Conservation (phyloP, 192 early-diverging fungal genomes). For the Entrophospora sp. region DNA sequence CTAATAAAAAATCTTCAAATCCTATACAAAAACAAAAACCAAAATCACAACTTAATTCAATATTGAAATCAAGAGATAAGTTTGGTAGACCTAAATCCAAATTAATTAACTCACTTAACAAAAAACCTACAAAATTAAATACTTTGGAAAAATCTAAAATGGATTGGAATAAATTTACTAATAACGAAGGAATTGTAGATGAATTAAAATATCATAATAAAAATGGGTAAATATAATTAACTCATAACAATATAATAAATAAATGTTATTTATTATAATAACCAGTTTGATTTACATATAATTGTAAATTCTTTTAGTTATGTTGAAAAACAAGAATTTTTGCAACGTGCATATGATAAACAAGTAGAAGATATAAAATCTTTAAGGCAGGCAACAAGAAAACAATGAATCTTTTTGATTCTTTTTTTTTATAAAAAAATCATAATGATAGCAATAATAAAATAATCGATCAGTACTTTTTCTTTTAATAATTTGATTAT, state of each 20-base stretch:
- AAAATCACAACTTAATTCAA: no score
- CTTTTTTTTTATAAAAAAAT: no score
- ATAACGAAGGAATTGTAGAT: conserved; percentile 51
- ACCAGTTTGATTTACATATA: not conserved
- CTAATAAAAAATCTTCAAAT: not conserved
- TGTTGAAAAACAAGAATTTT: conserved; percentile 62
- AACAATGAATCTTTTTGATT: no score
- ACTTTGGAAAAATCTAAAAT: conserved; percentile 60
- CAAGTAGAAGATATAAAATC: conserved; percentile 40
- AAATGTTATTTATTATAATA: no score
- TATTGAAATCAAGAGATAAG: no score
- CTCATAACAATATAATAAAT: not conserved
- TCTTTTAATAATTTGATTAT: no score
- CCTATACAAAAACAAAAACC: no score
- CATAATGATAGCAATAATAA: no score
- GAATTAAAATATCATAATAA: conserved; percentile 57
- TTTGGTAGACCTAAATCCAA: conserved; percentile 25
- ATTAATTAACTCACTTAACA: conserved; percentile 26
- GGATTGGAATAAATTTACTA: conserved; percentile 62
- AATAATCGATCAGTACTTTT: no score
- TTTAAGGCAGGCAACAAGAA: no score
- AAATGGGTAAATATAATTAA: conserved; percentile 40
- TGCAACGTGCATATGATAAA: conserved; percentile 54
- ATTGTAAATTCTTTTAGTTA: conserved; percentile 30
- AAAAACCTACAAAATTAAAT: conserved; percentile 54